phyloP scores from a whole-genome alignment of 495 filamentous ascomycete genomes.

The Penicillium nucicola region DNA sequence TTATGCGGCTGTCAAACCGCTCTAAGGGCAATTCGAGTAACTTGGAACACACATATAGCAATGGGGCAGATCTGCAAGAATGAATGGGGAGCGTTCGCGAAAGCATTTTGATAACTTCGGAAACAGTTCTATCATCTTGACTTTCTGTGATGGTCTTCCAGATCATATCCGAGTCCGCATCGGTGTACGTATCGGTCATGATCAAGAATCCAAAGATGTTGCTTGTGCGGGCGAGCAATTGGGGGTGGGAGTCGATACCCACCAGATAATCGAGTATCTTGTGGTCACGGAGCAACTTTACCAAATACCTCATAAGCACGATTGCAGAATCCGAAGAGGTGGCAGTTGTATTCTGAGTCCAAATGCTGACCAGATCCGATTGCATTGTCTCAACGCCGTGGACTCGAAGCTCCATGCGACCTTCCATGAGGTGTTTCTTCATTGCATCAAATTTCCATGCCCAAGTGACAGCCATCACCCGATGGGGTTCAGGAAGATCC shows the following conservation, averaged over 20 bases:
- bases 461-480: conserved; percentile 45
- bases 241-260: conserved; percentile 86
- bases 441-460: conserved; percentile 70
- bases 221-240: conserved; percentile 74
- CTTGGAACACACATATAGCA: conserved; percentile 75
- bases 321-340: conserved; percentile 33
- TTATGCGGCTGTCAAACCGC: conserved; percentile 53
- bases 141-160: conserved; percentile 83
- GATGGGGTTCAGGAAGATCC: conserved; percentile 24
- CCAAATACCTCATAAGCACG: conserved; percentile 60
- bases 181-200: conserved; percentile 71
- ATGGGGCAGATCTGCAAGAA: conserved; percentile 34
- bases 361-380: conserved; percentile 63
- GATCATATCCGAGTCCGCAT: conserved; percentile 71
- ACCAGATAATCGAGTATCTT: conserved; percentile 82
- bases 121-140: conserved; percentile 79
- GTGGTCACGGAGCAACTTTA: conserved; percentile 60
- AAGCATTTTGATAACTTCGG: conserved; percentile 77
- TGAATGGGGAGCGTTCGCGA: conserved; percentile 60
- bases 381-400: conserved; percentile 69
- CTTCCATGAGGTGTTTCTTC: conserved; percentile 68
- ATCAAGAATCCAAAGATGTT: conserved; percentile 88
- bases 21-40: conserved; percentile 64
- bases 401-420: conserved; percentile 88
- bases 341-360: conserved; percentile 49